Evolutionary conservation across 805 yeast species (phyloP), one percentile per base, ranked within the genome.

Genomic region (Saccharomycopsis lassenensis): DNA sequence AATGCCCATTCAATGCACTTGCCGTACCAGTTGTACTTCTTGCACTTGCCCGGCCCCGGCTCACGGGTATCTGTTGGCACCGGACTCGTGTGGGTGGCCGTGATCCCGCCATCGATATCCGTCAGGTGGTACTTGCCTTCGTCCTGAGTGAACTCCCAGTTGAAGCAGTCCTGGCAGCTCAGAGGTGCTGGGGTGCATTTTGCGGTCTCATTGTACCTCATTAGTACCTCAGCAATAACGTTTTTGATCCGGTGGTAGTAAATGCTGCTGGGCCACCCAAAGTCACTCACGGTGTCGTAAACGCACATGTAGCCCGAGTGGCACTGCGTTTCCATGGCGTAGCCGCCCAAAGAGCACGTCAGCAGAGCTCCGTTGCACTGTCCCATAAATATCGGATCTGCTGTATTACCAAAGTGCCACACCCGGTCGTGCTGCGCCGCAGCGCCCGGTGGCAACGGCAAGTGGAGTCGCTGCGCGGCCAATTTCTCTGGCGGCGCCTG

Each of bases 381-480:
- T 0, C 98, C 98, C 89, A 87, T 80, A 51, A 67, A 91, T 2
- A 91, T 83, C 1, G 98, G 98, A 54, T 91, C 98, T 0, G 95
- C 97, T 1, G 91, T 91, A 54, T 91, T 89, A 2, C 98, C 98
- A 52, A 91, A 62, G 54, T 91, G 96, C 93, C 94, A 91, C 7
- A 91, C 71, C 45, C 83, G 78, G 49, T 87, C 96, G 57, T 73
- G 60, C 48, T 77, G 71, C 5, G 62, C 58, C 0, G 95, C 87
- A 10, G 82, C 54, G 1, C 95, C 95, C 1, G 98, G 98, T 2
- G 97, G 94, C 60, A 71, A 69, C 0, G 98, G 98, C 33, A 91
- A 65, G 58, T 87, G 96, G 31, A 91, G 63, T 47, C 98, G 67
- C 48, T 67, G 67, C 0, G 91, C 71, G 2, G 98, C 91, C 39